phyloP scores from a whole-genome alignment of 768 basidiomycete species.

The Tulasnella calospora region DNA sequence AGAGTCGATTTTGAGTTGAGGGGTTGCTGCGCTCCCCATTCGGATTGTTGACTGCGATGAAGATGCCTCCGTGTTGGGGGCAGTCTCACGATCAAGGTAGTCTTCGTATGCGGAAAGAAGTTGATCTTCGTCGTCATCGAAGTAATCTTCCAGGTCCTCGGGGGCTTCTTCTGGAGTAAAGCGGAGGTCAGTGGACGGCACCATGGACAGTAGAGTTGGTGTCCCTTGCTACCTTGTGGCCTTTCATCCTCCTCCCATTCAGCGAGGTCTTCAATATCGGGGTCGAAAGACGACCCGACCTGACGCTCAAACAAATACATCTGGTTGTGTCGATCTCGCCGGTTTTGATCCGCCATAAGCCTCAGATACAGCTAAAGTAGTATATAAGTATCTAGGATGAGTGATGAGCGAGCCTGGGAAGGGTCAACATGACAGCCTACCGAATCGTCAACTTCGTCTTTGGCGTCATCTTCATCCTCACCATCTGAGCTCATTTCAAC shows the following conservation, averaged over 20 bases:
- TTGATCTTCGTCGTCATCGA: conserved; percentile 18
- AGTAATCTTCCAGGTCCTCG: conserved; percentile 3
- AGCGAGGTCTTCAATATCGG: conserved; percentile 26
- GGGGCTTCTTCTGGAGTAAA: too few relatives aligned
- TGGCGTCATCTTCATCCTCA: conserved; percentile 19
- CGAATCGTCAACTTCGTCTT: conserved; percentile 22
- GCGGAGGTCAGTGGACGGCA: background rate
- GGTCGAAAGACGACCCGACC: conserved; percentile 26
- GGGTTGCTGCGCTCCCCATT: background rate
- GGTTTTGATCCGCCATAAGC: conserved; percentile 18
- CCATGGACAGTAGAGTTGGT: background rate
- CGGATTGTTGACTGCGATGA: background rate
- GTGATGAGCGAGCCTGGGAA: too few relatives aligned
- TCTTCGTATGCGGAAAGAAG: conserved; percentile 15
- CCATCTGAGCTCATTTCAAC: conserved; percentile 18
- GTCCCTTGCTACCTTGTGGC: background rate
- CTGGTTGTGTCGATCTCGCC: conserved; percentile 15
- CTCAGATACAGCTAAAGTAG: conserved; percentile 10
- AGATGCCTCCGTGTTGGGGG: background rate
- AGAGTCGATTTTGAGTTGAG: background rate
- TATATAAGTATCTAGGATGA: background rate
- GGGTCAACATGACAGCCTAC: background rate
- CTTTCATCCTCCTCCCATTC: conserved; percentile 12
- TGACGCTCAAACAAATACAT: conserved; percentile 17
- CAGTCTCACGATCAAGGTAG: background rate